Base-by-base conservation (phyloP, 2,329 filamentous ascomycete genomes). In the Lasiodiplodia sp. region DNA sequence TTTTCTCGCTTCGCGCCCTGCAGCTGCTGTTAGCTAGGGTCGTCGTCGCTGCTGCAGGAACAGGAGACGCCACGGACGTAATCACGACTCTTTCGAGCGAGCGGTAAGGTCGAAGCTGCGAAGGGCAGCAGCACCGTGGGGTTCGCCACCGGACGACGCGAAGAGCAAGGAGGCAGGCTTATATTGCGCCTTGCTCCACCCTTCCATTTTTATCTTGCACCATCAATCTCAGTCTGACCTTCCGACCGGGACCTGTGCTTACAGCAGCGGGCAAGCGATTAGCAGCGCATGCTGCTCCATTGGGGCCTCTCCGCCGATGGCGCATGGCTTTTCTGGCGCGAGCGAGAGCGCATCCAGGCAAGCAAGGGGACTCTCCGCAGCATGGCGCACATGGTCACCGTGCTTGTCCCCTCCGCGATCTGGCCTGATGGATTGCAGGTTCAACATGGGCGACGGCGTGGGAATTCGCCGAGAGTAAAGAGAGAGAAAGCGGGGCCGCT, bases 21-120 rank as follows among this genome's bases (percentile, higher is more conserved):
- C 56, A 58, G 53, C 23, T 12, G 21, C 25, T 47, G 44, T 47
- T 16, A 47, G 44, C 18, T 7, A n/a, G 34, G 56, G 56, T 3
- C 16, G 57, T 4, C 10, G 37, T 12, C 49, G 31, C 11, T n/a
- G 47, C 60, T 52, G 44, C 60, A 52, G 60, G 60, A 44, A 23
- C 28, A 23, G 31, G 28, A 47, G 44, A 38, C 60, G 60, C 60
- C 60, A 64, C 60, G 60, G 44, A 64, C 60, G 60, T 64, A 62
- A 62, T 34, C 38, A 62, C 16, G 23, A 23, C 38, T 18, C 16
- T 52, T 18, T 38, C 18, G 18, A 64, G 6, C 18, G 18, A 64
- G 6, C 21, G 21, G 44, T 3, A 25, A 21, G 56, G 12, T 49
- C 23, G 21, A 49, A 12, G 58, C 58, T 62, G 40, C 40, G 58